Base-by-base conservation (phyloP, 1,284 basidiomycete genomes). In the Pseudozyma sp. region DNA sequence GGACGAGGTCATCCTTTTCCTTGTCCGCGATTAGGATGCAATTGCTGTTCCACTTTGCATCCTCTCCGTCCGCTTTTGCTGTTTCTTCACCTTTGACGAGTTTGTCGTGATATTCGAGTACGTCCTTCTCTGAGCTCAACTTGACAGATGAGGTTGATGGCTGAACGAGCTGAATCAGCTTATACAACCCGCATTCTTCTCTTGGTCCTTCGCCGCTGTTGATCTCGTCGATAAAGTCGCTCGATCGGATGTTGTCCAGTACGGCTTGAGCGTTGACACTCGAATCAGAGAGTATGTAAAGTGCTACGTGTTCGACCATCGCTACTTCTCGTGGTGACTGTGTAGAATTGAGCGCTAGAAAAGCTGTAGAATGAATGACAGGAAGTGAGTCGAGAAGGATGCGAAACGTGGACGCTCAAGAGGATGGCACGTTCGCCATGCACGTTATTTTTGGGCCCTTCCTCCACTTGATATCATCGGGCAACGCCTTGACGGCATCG, bases 181-280 rank as follows among this genome's bases (percentile, higher is more conserved):
- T 64, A 50, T 68, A 74, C 7, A 81, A 68, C n/a, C 73, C 64
- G 30, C 68, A 73, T 31, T 77, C 59, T 46, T 77, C 70, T 11
- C 72, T 61, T 7, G 68, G 57, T 5, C 63, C 67, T 55, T 81
- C 78, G 35, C 78, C 78, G 37, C 68, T 71, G 40, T 75, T 71
- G 53, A 79, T 57, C 54, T 81, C 80, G 43, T 67, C 64, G 52
- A 81, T 74, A 44, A 68, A 79, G 52, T 75, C 76, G 30, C 71
- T 71, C 1, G 69, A 54, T n/a, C 75, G 68, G 51, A 81, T 77
- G 34, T 69, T 54, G 19, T 54, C 49, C 9, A 78, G 62, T 11
- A 80, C 56, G 5, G 45, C 34, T n/a, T 59, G 47, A 33, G 62
- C 64, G 11, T 48, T 34, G 13, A 54, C n/a, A 30, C 31, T 29